These are phyloP conservation scores for Ogataea henricii DNA, from an alignment of 805 yeast genomes.

Conservation along the genomic window DNA sequence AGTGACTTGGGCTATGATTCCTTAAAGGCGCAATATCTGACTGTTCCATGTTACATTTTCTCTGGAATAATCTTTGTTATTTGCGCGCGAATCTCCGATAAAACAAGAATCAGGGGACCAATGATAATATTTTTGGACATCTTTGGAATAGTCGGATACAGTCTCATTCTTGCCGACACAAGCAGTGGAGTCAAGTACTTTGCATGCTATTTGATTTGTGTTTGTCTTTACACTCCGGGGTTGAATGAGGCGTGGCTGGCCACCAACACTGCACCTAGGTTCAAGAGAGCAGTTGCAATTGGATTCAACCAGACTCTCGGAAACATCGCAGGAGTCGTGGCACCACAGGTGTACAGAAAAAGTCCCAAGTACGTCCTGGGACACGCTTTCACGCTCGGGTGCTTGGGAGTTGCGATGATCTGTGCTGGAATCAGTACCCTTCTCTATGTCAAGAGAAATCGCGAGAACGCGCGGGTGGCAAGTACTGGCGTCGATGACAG, in stretches of 20 bases:
- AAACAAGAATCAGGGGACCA: conserved; percentile 34
- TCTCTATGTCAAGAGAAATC: conserved; percentile 8
- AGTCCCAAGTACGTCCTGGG: conserved; percentile 42
- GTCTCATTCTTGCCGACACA: conserved; percentile 32
- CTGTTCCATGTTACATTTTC: conserved; percentile 41
- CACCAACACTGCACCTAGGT: conserved; percentile 43
- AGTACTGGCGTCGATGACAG: conserved; percentile 14
- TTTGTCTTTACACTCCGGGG: conserved; percentile 39
- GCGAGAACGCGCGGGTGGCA: conserved; percentile 8
- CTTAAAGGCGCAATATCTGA: conserved; percentile 40
- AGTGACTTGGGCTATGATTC: conserved; percentile 35
- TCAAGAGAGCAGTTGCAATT: conserved; percentile 44
- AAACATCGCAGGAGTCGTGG: conserved; percentile 46
- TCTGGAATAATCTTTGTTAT: conserved; percentile 34
- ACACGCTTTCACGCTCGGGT: conserved; percentile 42
- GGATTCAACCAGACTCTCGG: conserved; percentile 47
- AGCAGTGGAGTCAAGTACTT: conserved; percentile 24
- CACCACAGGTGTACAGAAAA: conserved; percentile 44
- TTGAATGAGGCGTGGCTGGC: conserved; percentile 47
- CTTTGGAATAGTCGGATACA: conserved; percentile 34
- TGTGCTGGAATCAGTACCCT: conserved; percentile 5
- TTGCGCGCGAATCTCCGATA: conserved; percentile 32
- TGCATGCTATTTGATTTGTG: conserved; percentile 38
- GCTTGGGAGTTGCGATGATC: conserved; percentile 19
- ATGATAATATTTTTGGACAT: conserved; percentile 30